Evolutionary conservation across 1,284 basidiomycete species (phyloP).

Genomic region (Phellopilus nigrolimitatus): DNA sequence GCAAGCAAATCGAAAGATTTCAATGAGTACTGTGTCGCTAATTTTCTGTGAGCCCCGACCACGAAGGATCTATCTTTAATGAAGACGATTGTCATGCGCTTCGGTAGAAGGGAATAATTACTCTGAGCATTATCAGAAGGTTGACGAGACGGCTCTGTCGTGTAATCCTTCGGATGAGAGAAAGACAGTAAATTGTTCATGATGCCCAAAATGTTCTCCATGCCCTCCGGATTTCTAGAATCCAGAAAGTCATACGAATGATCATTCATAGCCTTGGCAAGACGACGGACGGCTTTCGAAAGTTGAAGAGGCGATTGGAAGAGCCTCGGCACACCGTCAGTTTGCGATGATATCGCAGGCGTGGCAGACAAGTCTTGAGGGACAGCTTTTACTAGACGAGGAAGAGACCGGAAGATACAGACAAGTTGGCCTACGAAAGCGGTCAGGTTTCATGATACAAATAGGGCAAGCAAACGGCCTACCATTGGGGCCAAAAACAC

Average conservation of each 20-base stretch:
- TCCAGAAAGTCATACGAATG: conserved; percentile 35
- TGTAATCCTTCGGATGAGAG: conserved; percentile 43
- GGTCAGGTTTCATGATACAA: conserved; percentile 3
- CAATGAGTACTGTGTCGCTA: conserved; percentile 65
- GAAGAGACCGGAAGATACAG: conserved; percentile 78
- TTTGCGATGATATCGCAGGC: conserved; percentile 34
- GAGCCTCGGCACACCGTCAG: conserved; percentile 36
- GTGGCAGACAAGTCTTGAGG: conserved; percentile 46
- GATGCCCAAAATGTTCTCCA: conserved; percentile 55
- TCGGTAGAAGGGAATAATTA: conserved; percentile 38
- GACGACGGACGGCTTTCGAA: conserved; percentile 60
- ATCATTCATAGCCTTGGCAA: conserved; percentile 57
- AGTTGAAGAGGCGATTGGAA: conserved; percentile 62
- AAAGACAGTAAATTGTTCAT: conserved; percentile 71
- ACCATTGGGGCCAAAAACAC: conserved; percentile 86
- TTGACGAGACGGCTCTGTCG: conserved; percentile 30
- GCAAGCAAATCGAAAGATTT: conserved; percentile 38
- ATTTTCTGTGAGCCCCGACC: conserved; percentile 50
- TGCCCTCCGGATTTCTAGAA: conserved; percentile 39
- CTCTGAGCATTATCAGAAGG: conserved; percentile 31
- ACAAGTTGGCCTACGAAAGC: conserved; percentile 70
- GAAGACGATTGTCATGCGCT: conserved; percentile 59
- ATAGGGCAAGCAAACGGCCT: conserved; percentile 18
- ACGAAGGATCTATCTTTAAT: conserved; percentile 56
- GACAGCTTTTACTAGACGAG: conserved; percentile 59